Conservation (phyloP, 2,329 filamentous ascomycete genomes). For the Apiospora rasikravindrae region DNA sequence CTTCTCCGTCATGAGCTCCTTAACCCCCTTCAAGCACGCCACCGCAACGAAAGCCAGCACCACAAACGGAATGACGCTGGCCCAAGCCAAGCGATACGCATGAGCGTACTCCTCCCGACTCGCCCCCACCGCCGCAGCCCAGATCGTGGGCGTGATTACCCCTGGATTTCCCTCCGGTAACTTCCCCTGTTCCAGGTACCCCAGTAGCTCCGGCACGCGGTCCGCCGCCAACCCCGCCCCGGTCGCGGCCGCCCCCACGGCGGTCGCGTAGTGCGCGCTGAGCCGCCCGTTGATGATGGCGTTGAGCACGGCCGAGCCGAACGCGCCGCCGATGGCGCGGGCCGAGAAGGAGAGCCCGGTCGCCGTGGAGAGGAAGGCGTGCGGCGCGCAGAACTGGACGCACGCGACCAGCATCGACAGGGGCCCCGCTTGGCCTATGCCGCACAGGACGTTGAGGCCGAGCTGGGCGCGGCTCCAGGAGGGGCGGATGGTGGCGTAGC, state of each 20-base stretch:
- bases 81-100: constrained; percentile 56
- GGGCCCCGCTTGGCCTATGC: constrained; percentile 55
- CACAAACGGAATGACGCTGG: constrained; percentile 57
- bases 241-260: constrained; percentile 47
- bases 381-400: constrained; percentile 58
- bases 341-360: constrained; percentile 59
- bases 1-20: constrained; percentile 58
- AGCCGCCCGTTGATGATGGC: constrained; percentile 57
- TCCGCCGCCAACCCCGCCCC: constrained; percentile 47
- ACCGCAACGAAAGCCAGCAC: constrained; percentile 52
- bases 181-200: background rate
- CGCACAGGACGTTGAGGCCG: constrained; percentile 52
- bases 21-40: constrained; percentile 51
- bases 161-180: constrained; percentile 27
- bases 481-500: constrained; percentile 51
- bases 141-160: constrained; percentile 42
- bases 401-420: constrained; percentile 55
- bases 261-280: constrained; percentile 43
- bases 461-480: constrained; percentile 51
- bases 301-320: constrained; percentile 57
- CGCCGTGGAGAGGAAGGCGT: constrained; percentile 57
- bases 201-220: background rate
- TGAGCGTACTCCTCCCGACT: constrained; percentile 52
- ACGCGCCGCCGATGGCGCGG: constrained; percentile 57
- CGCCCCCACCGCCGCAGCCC: constrained; percentile 44